Evolutionary conservation across 2,329 filamentous ascomycete genomes (phyloP), one percentile per base, ranked within the genome.

Genomic region (Aphanoascus verrucosus): DNA sequence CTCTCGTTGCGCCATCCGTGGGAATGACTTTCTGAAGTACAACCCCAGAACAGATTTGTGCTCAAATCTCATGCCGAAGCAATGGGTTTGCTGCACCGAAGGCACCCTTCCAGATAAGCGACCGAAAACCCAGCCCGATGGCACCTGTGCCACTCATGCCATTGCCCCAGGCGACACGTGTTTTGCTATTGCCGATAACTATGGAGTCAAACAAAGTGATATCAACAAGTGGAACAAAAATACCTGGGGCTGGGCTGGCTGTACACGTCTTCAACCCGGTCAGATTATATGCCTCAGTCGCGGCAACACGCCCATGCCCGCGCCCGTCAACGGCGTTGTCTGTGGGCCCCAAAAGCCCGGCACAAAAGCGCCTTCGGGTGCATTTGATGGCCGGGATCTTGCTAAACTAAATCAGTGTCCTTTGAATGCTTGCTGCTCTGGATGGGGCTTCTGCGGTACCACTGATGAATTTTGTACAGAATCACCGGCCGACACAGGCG

Each of bases 311-410:
- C 72, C 72, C 0, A 66, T 75, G 61, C 74, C 74, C 1, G 61
- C 67, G 1, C 53, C 62, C 1, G 57, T 72, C 2, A 34, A 59
- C 0, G 66, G 69, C 45, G 70, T 71, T 11, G 57, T 68, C 0
- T 77, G 77, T 59, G 76, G 77, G 0, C 77, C 76, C 1, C 65
- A 70, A 43, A 65, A 69, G 0, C 66, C 67, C 3, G 71, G 72
- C 0, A 74, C 73, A 0, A 47, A 58, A 8, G 45, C 59, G 9
- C 68, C 73, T 0, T n/a, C 60, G 0, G 60, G 63, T n/a, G 68
- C 64, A 15, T 67, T 59, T 0, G 59, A 64, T 17, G 9, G 74
- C 1, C 56, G 63, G 0, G 58, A 61, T 8, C 28, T 48, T 9
- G 23, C 45, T 4, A 37, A 34, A 8, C 60, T 78, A 5, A 78